phyloP scores from a whole-genome alignment of 2,329 filamentous ascomycete genomes.

The Geoglossum cookeanum region DNA sequence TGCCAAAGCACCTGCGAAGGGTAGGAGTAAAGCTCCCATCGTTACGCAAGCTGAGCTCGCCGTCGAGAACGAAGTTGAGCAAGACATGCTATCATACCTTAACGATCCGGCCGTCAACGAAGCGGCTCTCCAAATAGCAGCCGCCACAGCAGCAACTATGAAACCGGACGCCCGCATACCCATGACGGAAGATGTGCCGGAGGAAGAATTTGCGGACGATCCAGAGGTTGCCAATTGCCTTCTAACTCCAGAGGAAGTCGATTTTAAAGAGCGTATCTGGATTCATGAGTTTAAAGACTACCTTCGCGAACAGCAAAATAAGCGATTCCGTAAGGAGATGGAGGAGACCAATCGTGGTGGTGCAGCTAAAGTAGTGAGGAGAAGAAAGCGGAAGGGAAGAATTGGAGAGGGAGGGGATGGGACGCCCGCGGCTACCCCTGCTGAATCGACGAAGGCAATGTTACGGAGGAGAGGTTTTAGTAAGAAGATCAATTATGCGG shows the following conservation, averaged over 20 bases:
- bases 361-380: slow-evolving; percentile 24
- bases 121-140: slow-evolving; percentile 19
- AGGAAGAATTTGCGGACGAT: slow-evolving; percentile 76
- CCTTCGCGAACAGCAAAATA: slow-evolving; percentile 70
- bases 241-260: slow-evolving; percentile 52
- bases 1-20: slow-evolving; percentile 5
- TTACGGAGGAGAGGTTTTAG: slow-evolving; percentile 50
- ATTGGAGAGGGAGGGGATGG: slow-evolving; percentile 31
- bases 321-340: slow-evolving; percentile 53
- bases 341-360: slow-evolving; percentile 29
- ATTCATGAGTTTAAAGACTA: slow-evolving; percentile 89
- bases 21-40: slow-evolving; percentile 14
- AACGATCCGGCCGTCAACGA: slow-evolving; percentile 35
- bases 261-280: slow-evolving; percentile 83
- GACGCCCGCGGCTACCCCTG: slow-evolving; percentile 46
- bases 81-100: slow-evolving; percentile 52
- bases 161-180: neutral
- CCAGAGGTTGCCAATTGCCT: slow-evolving; percentile 69
- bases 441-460: slow-evolving; percentile 48
- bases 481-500: slow-evolving; percentile 57
- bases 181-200: slow-evolving; percentile 18
- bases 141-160: neutral
- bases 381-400: slow-evolving; percentile 26
- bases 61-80: slow-evolving; percentile 38
- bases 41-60: slow-evolving; percentile 24